These are phyloP conservation scores for Colletotrichum melonis DNA, from an alignment of 2,329 filamentous ascomycete species.

Conservation along the genomic window DNA sequence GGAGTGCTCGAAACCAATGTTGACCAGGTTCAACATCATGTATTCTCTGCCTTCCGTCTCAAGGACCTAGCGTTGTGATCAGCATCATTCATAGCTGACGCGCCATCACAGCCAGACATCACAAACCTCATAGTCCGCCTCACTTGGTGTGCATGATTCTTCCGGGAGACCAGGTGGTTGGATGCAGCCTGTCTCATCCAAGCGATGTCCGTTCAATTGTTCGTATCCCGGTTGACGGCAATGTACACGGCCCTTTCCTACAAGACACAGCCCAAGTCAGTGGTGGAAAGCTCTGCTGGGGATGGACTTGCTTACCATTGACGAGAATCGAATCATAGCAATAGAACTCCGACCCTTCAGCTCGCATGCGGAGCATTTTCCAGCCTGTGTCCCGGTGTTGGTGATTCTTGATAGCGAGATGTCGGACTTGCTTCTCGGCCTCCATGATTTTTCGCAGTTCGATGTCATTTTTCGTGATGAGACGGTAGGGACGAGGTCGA, in stretches of 20 bases:
- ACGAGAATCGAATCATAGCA: conserved; percentile 41
- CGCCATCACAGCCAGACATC: not conserved
- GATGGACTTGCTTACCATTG: conserved; percentile 31
- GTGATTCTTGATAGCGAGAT: conserved; percentile 31
- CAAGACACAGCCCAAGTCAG: not conserved
- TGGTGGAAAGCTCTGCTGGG: too few relatives aligned
- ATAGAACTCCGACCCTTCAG: conserved; percentile 30
- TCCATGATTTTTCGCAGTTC: conserved; percentile 26
- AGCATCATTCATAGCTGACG: not conserved
- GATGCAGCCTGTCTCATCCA: conserved; percentile 29
- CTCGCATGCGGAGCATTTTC: conserved; percentile 31
- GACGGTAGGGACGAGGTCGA: conserved; percentile 15
- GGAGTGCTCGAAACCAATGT: conserved; percentile 30
- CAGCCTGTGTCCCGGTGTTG: conserved; percentile 31
- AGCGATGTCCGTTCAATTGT: not conserved
- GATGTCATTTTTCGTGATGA: conserved; percentile 16
- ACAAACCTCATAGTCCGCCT: conserved; percentile 24
- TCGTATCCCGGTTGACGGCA: conserved; percentile 34
- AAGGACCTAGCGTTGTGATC: not conserved
- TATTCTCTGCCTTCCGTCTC: conserved; percentile 22
- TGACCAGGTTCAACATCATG: conserved; percentile 30
- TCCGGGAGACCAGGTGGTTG: conserved; percentile 18
- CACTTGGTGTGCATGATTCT: conserved; percentile 20
- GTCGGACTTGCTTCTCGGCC: conserved; percentile 17
- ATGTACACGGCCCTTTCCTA: conserved; percentile 40